phyloP scores from a whole-genome alignment of 768 basidiomycete genomes.

The Pleurotus cornucopiae region DNA sequence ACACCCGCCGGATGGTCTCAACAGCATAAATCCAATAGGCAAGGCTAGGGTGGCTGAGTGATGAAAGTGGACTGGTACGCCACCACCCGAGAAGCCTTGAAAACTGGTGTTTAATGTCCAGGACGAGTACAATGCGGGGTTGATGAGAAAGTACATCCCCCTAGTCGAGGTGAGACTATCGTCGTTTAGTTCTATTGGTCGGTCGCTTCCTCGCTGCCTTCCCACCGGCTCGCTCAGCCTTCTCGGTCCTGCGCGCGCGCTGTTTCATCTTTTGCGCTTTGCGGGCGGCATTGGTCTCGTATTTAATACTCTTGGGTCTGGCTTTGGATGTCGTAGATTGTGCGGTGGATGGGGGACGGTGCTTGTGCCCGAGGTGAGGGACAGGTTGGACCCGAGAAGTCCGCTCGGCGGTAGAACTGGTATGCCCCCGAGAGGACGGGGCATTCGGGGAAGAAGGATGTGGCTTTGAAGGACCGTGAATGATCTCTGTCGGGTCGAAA shows the following conservation, averaged over 20 bases:
- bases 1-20: no score
- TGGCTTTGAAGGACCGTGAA: constrained; percentile 37
- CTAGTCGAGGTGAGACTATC: constrained; percentile 9
- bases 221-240: constrained; percentile 69
- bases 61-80: no score
- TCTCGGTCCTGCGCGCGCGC: constrained; percentile 58
- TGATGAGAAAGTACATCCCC: not conserved
- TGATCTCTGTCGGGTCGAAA: constrained; percentile 69
- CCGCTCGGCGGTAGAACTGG: not conserved
- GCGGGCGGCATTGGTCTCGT: constrained; percentile 69
- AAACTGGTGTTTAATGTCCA: no score
- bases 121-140: no score
- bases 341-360: constrained; percentile 11
- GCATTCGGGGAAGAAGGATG: constrained; percentile 5
- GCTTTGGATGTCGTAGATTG: constrained; percentile 13
- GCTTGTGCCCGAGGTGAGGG: constrained; percentile 8
- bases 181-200: constrained; percentile 12
- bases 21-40: no score
- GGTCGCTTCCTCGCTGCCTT: constrained; percentile 43
- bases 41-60: no score
- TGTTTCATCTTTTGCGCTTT: constrained; percentile 62
- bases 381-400: not conserved
- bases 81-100: no score
- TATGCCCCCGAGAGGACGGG: not conserved
- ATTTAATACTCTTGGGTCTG: constrained; percentile 41